Evolutionary conservation across 129 eudicot species (phyloP).

Genomic region (Escallonia rubra): DNA sequence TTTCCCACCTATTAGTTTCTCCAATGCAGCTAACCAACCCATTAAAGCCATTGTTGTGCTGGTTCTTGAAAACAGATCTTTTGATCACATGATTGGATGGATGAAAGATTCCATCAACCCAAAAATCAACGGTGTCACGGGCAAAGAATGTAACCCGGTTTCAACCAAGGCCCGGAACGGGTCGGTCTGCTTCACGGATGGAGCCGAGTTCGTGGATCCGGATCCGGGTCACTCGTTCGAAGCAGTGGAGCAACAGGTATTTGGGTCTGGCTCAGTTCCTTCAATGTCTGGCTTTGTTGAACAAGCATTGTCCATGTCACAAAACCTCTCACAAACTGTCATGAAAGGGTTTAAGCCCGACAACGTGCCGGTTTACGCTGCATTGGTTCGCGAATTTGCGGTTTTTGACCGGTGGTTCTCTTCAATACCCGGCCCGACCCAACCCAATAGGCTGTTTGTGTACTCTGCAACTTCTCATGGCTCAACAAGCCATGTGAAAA

Average conservation of each 20-base stretch:
- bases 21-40: slow-evolving; percentile 48
- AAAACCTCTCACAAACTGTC: slow-evolving; percentile 62
- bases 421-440: slow-evolving; percentile 96
- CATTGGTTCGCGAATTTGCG: slow-evolving; percentile 65
- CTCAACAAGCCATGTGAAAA: slow-evolving; percentile 76
- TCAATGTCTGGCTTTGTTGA: slow-evolving; percentile 92
- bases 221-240: slow-evolving; percentile 92
- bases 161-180: slow-evolving; percentile 44
- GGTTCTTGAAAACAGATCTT: slow-evolving; percentile 87
- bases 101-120: slow-evolving; percentile 88
- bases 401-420: slow-evolving; percentile 94
- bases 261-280: slow-evolving; percentile 59
- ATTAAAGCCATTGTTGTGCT: slow-evolving; percentile 80
- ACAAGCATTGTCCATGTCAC: slow-evolving; percentile 66
- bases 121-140: slow-evolving; percentile 73
- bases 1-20: slow-evolving; percentile 31
- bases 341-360: slow-evolving; percentile 94
- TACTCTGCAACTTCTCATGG: slow-evolving; percentile 98
- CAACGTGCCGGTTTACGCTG: slow-evolving; percentile 69
- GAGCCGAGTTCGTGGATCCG: slow-evolving; percentile 83
- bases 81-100: slow-evolving; percentile 97
- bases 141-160: slow-evolving; percentile 74
- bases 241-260: slow-evolving; percentile 71
- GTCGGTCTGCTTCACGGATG: slow-evolving; percentile 57
- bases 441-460: slow-evolving; percentile 89